Evolutionary conservation across 108 stramenopile genomes (phyloP).

Genomic region (Discostella stelligeroides): DNA sequence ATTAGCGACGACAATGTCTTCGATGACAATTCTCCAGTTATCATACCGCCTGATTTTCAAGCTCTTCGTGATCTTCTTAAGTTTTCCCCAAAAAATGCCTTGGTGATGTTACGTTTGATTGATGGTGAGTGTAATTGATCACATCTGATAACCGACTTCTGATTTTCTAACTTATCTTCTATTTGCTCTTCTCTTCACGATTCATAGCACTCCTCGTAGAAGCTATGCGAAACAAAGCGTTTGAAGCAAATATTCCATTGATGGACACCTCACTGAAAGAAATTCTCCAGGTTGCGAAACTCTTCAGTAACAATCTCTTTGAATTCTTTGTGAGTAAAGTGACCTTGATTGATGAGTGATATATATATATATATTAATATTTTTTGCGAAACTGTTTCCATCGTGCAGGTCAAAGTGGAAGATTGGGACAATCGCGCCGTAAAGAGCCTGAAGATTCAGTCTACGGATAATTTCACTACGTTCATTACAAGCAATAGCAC

Average conservation of each 20-base stretch:
- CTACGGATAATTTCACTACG: background rate
- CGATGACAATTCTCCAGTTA: conserved; percentile 18
- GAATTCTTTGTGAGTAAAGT: conserved; percentile 26
- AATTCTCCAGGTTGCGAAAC: conserved; percentile 14
- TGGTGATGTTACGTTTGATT: conserved; percentile 18
- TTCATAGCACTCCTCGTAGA: conserved; percentile 18
- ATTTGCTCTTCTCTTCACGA: background rate
- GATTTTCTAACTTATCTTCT: background rate
- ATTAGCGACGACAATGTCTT: conserved; percentile 27
- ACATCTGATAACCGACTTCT: background rate
- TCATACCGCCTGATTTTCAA: conserved; percentile 14
- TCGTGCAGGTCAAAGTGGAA: conserved; percentile 5
- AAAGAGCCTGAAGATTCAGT: conserved; percentile 10
- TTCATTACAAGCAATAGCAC: conserved; percentile 10
- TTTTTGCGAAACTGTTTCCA: background rate
- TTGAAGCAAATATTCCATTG: conserved; percentile 23
- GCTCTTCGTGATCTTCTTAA: conserved; percentile 19
- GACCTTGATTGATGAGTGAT: background rate
- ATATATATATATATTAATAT: background rate
- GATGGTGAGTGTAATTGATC: conserved; percentile 7
- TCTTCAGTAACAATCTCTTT: conserved; percentile 20
- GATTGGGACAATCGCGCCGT: conserved; percentile 5
- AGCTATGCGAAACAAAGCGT: conserved; percentile 27
- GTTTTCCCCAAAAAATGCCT: conserved; percentile 28
- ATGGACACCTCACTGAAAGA: conserved; percentile 25